These are phyloP conservation scores for Fraxinus pennsylvanica DNA, from an alignment of 257 asterid species.

Conservation along the genomic window DNA sequence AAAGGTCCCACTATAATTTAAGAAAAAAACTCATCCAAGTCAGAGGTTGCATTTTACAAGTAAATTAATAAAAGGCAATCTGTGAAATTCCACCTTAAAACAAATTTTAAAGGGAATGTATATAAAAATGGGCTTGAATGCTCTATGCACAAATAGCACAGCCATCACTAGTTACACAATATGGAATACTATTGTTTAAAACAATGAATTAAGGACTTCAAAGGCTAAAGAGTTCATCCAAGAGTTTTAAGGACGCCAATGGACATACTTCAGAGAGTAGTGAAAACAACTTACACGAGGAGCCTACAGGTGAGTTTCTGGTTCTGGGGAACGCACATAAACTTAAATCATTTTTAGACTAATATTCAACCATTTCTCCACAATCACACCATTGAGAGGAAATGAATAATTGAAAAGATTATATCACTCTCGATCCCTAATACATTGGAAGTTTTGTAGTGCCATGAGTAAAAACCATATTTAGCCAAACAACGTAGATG, in stretches of 20 bases:
- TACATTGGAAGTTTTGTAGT: neutral
- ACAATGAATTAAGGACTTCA: neutral
- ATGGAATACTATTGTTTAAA: neutral
- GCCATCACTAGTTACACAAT: neutral
- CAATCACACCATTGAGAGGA: neutral
- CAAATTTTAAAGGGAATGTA: neutral
- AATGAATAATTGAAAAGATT: neutral
- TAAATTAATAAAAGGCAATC: neutral
- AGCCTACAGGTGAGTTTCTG: constrained; percentile 1
- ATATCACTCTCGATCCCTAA: neutral
- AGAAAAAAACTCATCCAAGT: neutral
- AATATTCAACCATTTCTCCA: neutral
- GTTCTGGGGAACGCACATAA: neutral
- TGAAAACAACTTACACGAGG: neutral
- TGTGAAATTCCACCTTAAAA: neutral
- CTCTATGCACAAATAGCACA: neutral
- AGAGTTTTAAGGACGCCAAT: neutral
- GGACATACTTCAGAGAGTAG: neutral
- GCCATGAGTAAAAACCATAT: neutral
- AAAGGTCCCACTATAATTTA: neutral
- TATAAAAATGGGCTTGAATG: neutral
- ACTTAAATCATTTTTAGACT: neutral
- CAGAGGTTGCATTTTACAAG: neutral
- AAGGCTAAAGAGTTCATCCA: neutral
- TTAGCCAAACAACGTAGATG: neutral